A percentile compares a stretch with the other conserved stretches of the same genome.
Evolutionary conservation across 2,329 filamentous ascomycete genomes (phyloP).

Genomic region (Fusarium sp.): DNA sequence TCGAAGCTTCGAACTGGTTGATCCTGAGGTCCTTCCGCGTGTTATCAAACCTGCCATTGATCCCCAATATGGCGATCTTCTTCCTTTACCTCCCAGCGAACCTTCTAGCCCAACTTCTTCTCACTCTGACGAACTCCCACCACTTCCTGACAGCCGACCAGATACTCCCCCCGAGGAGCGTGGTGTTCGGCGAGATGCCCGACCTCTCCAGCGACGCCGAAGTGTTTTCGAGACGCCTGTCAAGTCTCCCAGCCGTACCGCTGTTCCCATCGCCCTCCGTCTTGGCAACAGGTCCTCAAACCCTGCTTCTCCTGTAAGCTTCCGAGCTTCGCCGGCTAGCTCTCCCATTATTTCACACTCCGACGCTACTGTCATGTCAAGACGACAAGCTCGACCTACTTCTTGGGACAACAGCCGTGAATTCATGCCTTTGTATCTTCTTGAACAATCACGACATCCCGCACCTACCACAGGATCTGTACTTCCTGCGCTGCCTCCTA

Average conservation of each 20-base stretch:
- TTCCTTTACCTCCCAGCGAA: constrained; percentile 72
- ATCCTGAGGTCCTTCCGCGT: constrained; percentile 69
- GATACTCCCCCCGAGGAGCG: constrained; percentile 66
- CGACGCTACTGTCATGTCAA: constrained; percentile 51
- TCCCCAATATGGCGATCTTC: constrained; percentile 72
- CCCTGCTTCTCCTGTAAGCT: constrained; percentile 57
- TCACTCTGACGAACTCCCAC: constrained; percentile 58
- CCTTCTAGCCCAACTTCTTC: constrained; percentile 61
- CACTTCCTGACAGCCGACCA: constrained; percentile 70
- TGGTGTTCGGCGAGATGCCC: constrained; percentile 54
- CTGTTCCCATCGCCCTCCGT: constrained; percentile 68
- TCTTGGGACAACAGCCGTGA: constrained; percentile 76
- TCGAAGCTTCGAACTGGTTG: constrained; percentile 56
- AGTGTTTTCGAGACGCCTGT: constrained; percentile 61
- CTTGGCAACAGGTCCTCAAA: constrained; percentile 59
- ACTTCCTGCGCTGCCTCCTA: constrained; percentile 64
- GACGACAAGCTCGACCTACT: constrained; percentile 62
- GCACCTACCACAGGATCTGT: constrained; percentile 52
- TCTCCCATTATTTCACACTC: constrained; percentile 50
- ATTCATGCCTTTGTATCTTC: constrained; percentile 84
- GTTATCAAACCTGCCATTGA: constrained; percentile 74
- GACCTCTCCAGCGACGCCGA: constrained; percentile 61
- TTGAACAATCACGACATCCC: constrained; percentile 70
- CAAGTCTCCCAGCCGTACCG: constrained; percentile 67
- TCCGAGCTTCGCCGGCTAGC: constrained; percentile 55